Conservation (phyloP, 306 rosid species). For the Vicia sativa region DNA sequence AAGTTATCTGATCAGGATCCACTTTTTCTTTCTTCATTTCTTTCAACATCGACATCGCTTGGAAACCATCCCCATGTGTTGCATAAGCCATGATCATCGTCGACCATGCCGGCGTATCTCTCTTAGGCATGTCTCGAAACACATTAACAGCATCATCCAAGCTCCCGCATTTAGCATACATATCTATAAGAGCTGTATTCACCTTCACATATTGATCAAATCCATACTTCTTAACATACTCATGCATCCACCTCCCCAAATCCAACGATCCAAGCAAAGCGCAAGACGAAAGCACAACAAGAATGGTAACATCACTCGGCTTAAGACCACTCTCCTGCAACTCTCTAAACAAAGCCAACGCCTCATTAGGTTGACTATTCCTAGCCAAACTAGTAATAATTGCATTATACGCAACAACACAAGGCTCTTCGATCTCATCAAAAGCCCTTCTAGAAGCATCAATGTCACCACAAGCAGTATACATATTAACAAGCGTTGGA, state of each 20-base stretch:
- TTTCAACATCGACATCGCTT: slow-evolving; percentile 59
- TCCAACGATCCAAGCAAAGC: slow-evolving; percentile 74
- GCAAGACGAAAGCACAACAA: slow-evolving; percentile 68
- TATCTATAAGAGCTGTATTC: slow-evolving; percentile 79
- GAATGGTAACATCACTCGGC: slow-evolving; percentile 84
- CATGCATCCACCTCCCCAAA: slow-evolving; percentile 85
- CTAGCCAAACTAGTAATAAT: slow-evolving; percentile 67
- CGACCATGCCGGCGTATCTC: slow-evolving; percentile 89
- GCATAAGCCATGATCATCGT: slow-evolving; percentile 76
- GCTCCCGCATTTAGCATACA: slow-evolving; percentile 87
- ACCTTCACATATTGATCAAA: slow-evolving; percentile 75
- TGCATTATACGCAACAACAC: slow-evolving; percentile 72
- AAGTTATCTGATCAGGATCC: slow-evolving; percentile 75
- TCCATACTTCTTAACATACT: slow-evolving; percentile 71
- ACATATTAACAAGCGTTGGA: slow-evolving; percentile 78
- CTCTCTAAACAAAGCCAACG: slow-evolving; percentile 75
- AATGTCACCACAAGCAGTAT: slow-evolving; percentile 58
- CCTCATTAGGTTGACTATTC: slow-evolving; percentile 70
- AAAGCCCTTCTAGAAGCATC: slow-evolving; percentile 66
- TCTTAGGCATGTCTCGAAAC: slow-evolving; percentile 60
- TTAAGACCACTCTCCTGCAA: slow-evolving; percentile 61
- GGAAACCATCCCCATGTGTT: slow-evolving; percentile 70
- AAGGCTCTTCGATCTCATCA: slow-evolving; percentile 64
- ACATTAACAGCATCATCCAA: slow-evolving; percentile 64
- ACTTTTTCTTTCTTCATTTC: slow-evolving; percentile 65